Percentiles rank a stretch among this genome's conserved stretches.
Evolutionary conservation across 768 basidiomycete genomes (phyloP).

Genomic region (Ramaria sp.): DNA sequence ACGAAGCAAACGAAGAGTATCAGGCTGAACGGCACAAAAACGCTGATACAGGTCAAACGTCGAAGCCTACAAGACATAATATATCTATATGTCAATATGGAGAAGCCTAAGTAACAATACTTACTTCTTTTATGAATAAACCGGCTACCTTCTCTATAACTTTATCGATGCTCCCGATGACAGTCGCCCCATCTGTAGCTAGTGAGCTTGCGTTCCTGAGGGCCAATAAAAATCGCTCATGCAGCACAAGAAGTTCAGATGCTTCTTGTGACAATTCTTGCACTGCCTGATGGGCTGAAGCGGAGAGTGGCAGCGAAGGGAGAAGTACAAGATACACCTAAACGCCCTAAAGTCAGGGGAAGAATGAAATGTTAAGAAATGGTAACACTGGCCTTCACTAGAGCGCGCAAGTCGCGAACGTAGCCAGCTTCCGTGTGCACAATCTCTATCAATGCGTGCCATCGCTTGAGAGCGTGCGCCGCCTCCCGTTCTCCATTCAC

Average conservation of each 20-base stretch:
- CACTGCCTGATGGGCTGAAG: slow-evolving; percentile 29
- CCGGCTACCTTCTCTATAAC: slow-evolving; percentile 41
- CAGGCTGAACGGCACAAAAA: slow-evolving; percentile 81
- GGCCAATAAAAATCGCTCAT: slow-evolving; percentile 53
- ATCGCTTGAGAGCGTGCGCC: slow-evolving; percentile 18
- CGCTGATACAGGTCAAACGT: slow-evolving; percentile 70
- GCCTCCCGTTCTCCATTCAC: background rate
- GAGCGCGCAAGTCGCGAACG: slow-evolving; percentile 60
- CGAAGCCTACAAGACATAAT: slow-evolving; percentile 40
- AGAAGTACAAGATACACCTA: slow-evolving; percentile 60
- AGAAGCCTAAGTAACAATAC: background rate
- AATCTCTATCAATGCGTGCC: slow-evolving; percentile 76
- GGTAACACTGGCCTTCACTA: slow-evolving; percentile 51
- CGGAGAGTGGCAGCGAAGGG: slow-evolving; percentile 31
- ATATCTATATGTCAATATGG: slow-evolving; percentile 2
- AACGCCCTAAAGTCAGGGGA: background rate
- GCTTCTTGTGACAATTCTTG: slow-evolving; percentile 56
- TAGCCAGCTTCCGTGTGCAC: slow-evolving; percentile 80
- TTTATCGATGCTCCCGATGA: slow-evolving; percentile 24
- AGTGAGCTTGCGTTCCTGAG: slow-evolving; percentile 39
- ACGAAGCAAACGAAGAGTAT: slow-evolving; percentile 67
- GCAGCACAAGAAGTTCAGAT: slow-evolving; percentile 52
- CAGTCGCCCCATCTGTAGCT: slow-evolving; percentile 21
- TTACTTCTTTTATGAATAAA: slow-evolving; percentile 49
- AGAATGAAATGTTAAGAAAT: slow-evolving; percentile 1